phyloP scores from a whole-genome alignment of 805 yeast genomes.

The Schwanniomyces vanrijiae region DNA sequence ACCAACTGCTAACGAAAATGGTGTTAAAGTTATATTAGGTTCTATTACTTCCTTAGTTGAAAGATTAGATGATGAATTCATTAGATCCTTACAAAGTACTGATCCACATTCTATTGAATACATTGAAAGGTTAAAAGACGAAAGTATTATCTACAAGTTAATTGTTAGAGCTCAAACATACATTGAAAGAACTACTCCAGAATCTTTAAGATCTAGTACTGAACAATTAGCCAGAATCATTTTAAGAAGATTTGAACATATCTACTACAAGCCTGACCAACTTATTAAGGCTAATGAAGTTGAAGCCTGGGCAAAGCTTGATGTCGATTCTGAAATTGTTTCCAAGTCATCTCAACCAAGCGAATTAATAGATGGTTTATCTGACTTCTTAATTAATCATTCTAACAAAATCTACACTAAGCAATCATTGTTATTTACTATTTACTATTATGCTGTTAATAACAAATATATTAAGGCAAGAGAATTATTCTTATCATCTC shows the following conservation, averaged over 20 bases:
- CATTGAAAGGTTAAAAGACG: conserved; percentile 86
- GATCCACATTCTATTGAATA: conserved; percentile 97
- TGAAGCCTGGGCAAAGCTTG: conserved; percentile 66
- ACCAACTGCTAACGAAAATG: conserved; percentile 55
- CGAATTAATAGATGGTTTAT: conserved; percentile 62
- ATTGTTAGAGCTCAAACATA: conserved; percentile 85
- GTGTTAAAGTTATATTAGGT: conserved; percentile 76
- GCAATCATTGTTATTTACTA: conserved; percentile 79
- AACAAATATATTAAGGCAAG: conserved; percentile 82
- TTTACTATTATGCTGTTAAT: conserved; percentile 89
- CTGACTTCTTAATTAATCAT: conserved; percentile 66
- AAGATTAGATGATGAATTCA: conserved; percentile 92
- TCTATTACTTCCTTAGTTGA: conserved; percentile 85
- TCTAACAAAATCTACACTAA: conserved; percentile 69
- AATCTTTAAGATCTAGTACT: conserved; percentile 40
- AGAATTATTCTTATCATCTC: conserved; percentile 83
- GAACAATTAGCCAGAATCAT: conserved; percentile 73
- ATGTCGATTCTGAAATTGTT: conserved; percentile 20
- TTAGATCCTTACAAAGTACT: conserved; percentile 78
- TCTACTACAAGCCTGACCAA: conserved; percentile 85
- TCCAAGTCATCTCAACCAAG: conserved; percentile 37
- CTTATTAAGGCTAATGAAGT: conserved; percentile 70
- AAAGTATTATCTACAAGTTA: conserved; percentile 69
- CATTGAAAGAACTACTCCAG: conserved; percentile 63
- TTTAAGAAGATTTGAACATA: conserved; percentile 83